Conservation (phyloP, 495 filamentous ascomycete genomes). For the Hypomontagnella monticulosa region DNA sequence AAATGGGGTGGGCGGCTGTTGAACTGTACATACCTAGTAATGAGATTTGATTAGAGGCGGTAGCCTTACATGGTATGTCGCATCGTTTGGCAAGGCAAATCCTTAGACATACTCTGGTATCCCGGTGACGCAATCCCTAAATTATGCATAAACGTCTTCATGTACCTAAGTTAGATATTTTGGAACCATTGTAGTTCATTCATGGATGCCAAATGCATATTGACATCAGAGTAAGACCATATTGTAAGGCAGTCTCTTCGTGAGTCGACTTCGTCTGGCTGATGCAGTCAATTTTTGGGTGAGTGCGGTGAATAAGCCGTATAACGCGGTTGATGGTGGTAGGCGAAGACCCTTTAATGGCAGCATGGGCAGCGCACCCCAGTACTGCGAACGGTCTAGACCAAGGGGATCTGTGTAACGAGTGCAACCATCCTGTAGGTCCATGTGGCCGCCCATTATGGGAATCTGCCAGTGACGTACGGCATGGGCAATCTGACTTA, state of each 20-base stretch:
- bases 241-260: neutral
- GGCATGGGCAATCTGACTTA: too few relatives aligned
- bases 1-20: neutral
- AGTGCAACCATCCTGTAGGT: neutral
- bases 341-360: neutral
- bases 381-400: conserved; percentile 21
- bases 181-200: neutral
- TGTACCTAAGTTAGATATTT: neutral
- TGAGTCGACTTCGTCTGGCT: conserved; percentile 4
- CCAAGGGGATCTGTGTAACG: conserved; percentile 20
- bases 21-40: conserved; percentile 36
- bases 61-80: conserved; percentile 1
- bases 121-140: neutral
- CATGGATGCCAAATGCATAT: conserved; percentile 20
- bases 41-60: conserved; percentile 4
- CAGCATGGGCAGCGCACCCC: neutral
- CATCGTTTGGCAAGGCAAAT: neutral
- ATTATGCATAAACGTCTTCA: neutral
- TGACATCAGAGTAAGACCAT: conserved; percentile 41
- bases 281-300: neutral
- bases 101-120: neutral
- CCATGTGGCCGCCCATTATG: conserved; percentile 1
- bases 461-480: too few relatives aligned
- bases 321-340: conserved; percentile 4
- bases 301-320: neutral